Evolutionary conservation across 2,329 filamentous ascomycete genomes (phyloP), one percentile per base, ranked within the genome.

Genomic region (Phymatotrichopsis omnivora): DNA sequence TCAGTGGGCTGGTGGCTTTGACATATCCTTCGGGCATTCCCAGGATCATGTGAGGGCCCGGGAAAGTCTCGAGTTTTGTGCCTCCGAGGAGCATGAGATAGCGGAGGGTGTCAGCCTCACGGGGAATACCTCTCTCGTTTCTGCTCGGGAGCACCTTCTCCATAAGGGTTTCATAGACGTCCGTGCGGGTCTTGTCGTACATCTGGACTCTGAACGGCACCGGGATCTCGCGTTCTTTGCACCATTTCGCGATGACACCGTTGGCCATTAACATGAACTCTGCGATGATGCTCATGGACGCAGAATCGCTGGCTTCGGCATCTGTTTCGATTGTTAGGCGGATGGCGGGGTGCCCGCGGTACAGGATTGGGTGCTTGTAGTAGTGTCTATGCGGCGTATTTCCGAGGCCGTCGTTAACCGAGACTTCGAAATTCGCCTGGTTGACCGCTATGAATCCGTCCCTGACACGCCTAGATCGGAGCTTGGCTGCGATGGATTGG

Each of bases 1-100:
- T 74, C n/a, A 82, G 67, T 14, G 78, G 78, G 38, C 74, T 78
- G 6, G 78, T 82, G 29, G 71, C 71, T 54, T 78, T 80, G 47
- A 73, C 65, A 60, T 81, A 80, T 63, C 73, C 72, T 42, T 75
- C 68, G 2, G 73, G 58, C 14, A 55, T 23, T 37, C 77, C 78
- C 47, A 80, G 67, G 33, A 71, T 65, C 49, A 73, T 69, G 61
- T 79, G 72, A 4, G 71, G 71, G 7, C 68, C 71, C 0, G 76
- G 69, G 3, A 60, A 61, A n/a, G 70, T 65, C 7, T 71, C 70
- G 10, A 78, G 60, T 49, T 73, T 68, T 40, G 73, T 67, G 16
- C 65, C 62, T 16, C 78, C 78, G 30, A 69, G 49, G 17, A 72
- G 62, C 25, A 46, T 41, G 36, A 61, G 43, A 47, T 63, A 63